Evolutionary conservation across 108 stramenopile genomes (phyloP), one percentile per base, ranked within the genome.

Genomic region (Conticribra guillardii): DNA sequence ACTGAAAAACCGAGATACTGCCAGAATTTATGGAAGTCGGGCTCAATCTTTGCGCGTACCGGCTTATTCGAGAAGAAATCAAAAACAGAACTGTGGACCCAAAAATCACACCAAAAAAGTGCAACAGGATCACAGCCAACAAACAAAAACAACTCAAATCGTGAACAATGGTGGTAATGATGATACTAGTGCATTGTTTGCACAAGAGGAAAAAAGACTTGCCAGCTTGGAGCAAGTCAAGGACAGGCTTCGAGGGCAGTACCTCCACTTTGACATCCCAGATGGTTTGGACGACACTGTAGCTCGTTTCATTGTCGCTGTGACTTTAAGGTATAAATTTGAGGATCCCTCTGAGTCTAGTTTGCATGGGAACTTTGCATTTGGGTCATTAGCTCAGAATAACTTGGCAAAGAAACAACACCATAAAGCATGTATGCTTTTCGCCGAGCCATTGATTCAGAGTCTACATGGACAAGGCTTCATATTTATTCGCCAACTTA

Each of bases 401-500:
- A 41, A 9, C 37, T 9, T 41, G 11, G 37, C 37, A 11, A 57
- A 57, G 9, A 64, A 61, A 24, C 54, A 57, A 28, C 17, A 57
- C 27, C 37, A 49, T 7, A 44, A 47, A 24, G 34, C 63, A 11
- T 54, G 33, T 57, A 17, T 63, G 21, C 41, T 23, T 3, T 57
- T 62, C 44, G 71, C 71, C 18, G 71, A 63, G 7, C 44, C 62
- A 15, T 37, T 73, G 1, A 63, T 73, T 16, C 71, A 56, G 27
- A 21, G 44, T 8, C 56, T 73, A 27, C 61, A 64, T 8, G 45
- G 19, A 24, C 31, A 56, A 22, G 61, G 62, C 11, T 4, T 73
- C 21, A 19, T 73, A 11, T 73, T 64, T 21, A 73, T 73, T 44
- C 62, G 71, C 18, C 71, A 73, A 73, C 15, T 73, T n/a, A n/a